Conservation (phyloP, 768 basidiomycete species). For the Glaciozyma martinii region DNA sequence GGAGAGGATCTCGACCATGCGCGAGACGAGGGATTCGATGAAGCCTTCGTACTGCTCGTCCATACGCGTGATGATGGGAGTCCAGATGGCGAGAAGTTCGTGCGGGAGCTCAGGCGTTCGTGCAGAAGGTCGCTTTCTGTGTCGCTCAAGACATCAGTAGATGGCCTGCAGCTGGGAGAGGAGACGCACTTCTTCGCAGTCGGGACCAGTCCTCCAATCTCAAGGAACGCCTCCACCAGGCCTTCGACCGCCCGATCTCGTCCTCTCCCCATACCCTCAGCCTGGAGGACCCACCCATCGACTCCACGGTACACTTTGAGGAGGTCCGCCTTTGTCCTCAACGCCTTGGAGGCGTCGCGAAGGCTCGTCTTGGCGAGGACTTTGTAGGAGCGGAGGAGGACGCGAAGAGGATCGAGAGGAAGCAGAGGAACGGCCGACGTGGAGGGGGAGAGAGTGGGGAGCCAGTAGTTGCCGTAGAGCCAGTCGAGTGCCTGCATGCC, state of each 20-base stretch:
- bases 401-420: conserved; percentile 43
- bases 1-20: conserved; percentile 8
- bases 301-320: conserved; percentile 51
- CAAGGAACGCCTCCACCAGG: conserved; percentile 58
- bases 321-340: conserved; percentile 49
- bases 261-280: conserved; percentile 45
- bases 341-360: conserved; percentile 56
- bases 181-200: conserved; percentile 64
- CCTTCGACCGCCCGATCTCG: conserved; percentile 61
- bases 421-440: conserved; percentile 44
- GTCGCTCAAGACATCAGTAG: background rate
- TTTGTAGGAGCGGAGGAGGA: conserved; percentile 69
- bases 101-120: background rate
- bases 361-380: conserved; percentile 52
- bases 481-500: conserved; percentile 66
- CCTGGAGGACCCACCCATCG: conserved; percentile 59
- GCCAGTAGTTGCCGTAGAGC: conserved; percentile 75
- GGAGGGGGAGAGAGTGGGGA: conserved; percentile 47
- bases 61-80: background rate
- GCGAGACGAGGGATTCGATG: background rate
- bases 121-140: conserved; percentile 1
- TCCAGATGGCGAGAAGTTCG: background rate
- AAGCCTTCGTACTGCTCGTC: conserved; percentile 1
- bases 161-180: background rate
- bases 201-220: conserved; percentile 65